phyloP scores from a whole-genome alignment of 768 basidiomycete species.

The Dioszegia crocea region DNA sequence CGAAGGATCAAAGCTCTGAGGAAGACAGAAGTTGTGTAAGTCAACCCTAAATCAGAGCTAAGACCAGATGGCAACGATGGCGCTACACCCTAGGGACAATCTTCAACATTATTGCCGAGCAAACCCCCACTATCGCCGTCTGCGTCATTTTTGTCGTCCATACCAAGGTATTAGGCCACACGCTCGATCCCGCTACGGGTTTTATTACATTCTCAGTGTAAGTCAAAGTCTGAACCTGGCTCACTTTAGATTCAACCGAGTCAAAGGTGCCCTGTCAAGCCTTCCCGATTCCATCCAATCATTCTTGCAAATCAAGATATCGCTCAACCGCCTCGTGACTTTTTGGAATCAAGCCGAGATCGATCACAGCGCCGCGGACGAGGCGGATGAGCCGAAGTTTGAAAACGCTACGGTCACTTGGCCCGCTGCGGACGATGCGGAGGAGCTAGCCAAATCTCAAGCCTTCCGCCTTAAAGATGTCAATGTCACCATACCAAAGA shows the following conservation, averaged over 20 bases:
- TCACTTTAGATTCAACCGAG: slow-evolving; percentile 25
- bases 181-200: slow-evolving; percentile 37
- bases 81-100: slow-evolving; percentile 41
- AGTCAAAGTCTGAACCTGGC: slow-evolving; percentile 5
- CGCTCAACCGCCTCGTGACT: slow-evolving; percentile 27
- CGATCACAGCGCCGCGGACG: slow-evolving; percentile 6
- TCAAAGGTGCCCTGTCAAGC: slow-evolving; percentile 25
- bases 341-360: slow-evolving; percentile 38
- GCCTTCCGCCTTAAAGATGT: slow-evolving; percentile 32
- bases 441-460: neutral
- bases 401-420: slow-evolving; percentile 33
- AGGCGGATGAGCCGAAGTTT: slow-evolving; percentile 8
- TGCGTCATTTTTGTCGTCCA: slow-evolving; percentile 37
- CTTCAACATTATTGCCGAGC: slow-evolving; percentile 41
- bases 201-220: slow-evolving; percentile 42
- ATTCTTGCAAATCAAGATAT: slow-evolving; percentile 28
- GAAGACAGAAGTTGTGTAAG: slow-evolving; percentile 36
- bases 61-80: slow-evolving; percentile 37
- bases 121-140: slow-evolving; percentile 31
- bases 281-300: slow-evolving; percentile 25
- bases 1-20: slow-evolving; percentile 25
- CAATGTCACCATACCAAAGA: slow-evolving; percentile 27
- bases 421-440: slow-evolving; percentile 18
- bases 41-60: neutral
- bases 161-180: slow-evolving; percentile 36